Conservation (phyloP, 163 green algal species). For the Scenedesmus sp. region DNA sequence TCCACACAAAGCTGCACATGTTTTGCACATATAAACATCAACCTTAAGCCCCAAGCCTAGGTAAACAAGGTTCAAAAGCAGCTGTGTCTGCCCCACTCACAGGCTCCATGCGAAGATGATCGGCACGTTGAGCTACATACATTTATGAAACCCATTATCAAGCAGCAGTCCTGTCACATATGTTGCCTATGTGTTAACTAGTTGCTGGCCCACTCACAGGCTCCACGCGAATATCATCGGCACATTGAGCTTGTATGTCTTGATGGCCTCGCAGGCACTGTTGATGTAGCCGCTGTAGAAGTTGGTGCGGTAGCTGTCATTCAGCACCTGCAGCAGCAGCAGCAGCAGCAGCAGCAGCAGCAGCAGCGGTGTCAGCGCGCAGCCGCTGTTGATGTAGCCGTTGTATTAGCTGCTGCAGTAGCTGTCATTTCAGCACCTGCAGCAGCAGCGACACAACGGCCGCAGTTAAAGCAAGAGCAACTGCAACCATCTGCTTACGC, state of each 20-base stretch:
- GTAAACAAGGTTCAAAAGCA: not conserved
- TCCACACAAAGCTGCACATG: too few species aligned
- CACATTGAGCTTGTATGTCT: constrained; percentile 25
- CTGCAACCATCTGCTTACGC: too few species aligned
- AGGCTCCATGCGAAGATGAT: not conserved
- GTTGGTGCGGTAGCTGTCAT: constrained; percentile 25
- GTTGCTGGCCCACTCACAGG: constrained; percentile 8
- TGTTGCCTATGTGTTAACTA: not conserved
- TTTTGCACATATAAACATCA: too few species aligned
- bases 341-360: not conserved
- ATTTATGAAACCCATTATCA: not conserved
- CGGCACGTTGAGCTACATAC: not conserved
- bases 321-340: not conserved
- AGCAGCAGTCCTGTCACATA: too few species aligned
- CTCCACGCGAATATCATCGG: constrained; percentile 40
- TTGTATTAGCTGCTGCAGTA: too few species aligned
- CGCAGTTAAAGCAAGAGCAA: too few species aligned
- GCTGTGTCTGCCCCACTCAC: not conserved
- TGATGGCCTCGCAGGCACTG: constrained; percentile 31
- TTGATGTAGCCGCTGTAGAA: constrained; percentile 41
- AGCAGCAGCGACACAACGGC: not conserved
- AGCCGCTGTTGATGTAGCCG: not conserved
- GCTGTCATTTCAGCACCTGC: not conserved
- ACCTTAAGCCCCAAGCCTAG: too few species aligned
- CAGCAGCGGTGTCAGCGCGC: not conserved